Conservation (phyloP, 805 yeast species). For the Kluyveromyces siamensis region DNA sequence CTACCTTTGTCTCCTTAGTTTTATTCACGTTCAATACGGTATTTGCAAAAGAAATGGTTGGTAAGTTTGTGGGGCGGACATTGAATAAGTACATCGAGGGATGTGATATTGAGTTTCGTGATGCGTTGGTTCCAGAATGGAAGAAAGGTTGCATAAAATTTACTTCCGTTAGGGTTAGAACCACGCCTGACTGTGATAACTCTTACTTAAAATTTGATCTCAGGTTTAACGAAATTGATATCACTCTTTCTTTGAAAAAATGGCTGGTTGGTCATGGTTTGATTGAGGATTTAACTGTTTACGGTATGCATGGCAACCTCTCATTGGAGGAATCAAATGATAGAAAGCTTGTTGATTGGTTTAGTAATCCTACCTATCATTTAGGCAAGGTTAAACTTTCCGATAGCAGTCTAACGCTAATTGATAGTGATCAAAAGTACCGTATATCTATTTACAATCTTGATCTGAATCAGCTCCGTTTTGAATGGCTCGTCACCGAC, state of each 20-base stretch:
- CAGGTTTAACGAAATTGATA: slow-evolving; percentile 68
- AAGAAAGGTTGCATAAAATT: slow-evolving; percentile 73
- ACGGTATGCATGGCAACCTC: slow-evolving; percentile 77
- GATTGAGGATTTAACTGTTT: slow-evolving; percentile 64
- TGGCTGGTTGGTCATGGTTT: slow-evolving; percentile 88
- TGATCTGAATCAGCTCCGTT: slow-evolving; percentile 52
- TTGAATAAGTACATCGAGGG: slow-evolving; percentile 67
- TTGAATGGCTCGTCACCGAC: slow-evolving; percentile 52
- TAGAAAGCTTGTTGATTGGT: slow-evolving; percentile 21
- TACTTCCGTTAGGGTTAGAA: slow-evolving; percentile 61
- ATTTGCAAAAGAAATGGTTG: slow-evolving; percentile 84
- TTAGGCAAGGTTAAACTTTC: slow-evolving; percentile 34
- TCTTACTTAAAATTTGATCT: slow-evolving; percentile 73
- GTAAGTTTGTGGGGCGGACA: slow-evolving; percentile 65
- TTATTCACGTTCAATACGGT: slow-evolving; percentile 70
- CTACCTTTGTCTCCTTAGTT: slow-evolving; percentile 79
- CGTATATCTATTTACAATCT: slow-evolving; percentile 55
- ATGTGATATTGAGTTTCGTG: slow-evolving; percentile 72
- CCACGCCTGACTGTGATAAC: slow-evolving; percentile 32
- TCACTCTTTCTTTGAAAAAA: slow-evolving; percentile 69
- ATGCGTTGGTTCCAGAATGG: slow-evolving; percentile 92
- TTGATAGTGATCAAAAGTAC: slow-evolving; percentile 15
- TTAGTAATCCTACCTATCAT: slow-evolving; percentile 32
- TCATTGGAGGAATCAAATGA: slow-evolving; percentile 43
- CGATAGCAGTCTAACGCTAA: slow-evolving; percentile 22